Conservation (phyloP, 202 grass and related monocot genomes). For the Cymbopogon flexuosus region DNA sequence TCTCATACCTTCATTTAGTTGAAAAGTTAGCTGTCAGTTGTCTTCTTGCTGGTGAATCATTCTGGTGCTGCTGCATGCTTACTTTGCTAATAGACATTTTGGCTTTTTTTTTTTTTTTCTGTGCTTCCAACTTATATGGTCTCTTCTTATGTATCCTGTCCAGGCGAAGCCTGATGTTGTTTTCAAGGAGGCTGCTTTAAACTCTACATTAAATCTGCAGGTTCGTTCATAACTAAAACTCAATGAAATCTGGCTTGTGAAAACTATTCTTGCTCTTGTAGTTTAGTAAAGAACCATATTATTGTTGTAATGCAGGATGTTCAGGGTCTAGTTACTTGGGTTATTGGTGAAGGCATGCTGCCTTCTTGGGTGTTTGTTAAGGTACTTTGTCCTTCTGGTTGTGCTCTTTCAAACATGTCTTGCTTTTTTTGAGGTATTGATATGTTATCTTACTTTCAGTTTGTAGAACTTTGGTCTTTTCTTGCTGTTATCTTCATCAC, state of each 20-base stretch:
- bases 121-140: constrained; percentile 4
- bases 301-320: constrained; percentile 62
- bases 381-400: constrained; percentile 39
- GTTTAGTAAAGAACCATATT: constrained; percentile 20
- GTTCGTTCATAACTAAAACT: constrained; percentile 35
- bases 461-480: neutral
- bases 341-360: constrained; percentile 68
- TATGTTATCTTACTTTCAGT: neutral
- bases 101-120: neutral
- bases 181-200: constrained; percentile 52
- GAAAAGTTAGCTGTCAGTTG: constrained; percentile 3
- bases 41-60: neutral
- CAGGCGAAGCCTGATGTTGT: constrained; percentile 73
- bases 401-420: neutral
- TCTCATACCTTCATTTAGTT: constrained; percentile 2
- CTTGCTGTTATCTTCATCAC: constrained; percentile 1
- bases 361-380: constrained; percentile 96
- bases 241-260: neutral
- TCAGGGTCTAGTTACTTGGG: constrained; percentile 81
- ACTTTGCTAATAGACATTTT: neutral
- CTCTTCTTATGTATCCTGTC: constrained; percentile 16
- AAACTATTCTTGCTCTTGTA: neutral
- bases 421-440: neutral
- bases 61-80: neutral
- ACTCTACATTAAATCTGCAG: constrained; percentile 67